Evolutionary conservation across 805 yeast species (phyloP), one percentile per base, ranked within the genome.

Genomic region (Saccharomycopsis capsularis): DNA sequence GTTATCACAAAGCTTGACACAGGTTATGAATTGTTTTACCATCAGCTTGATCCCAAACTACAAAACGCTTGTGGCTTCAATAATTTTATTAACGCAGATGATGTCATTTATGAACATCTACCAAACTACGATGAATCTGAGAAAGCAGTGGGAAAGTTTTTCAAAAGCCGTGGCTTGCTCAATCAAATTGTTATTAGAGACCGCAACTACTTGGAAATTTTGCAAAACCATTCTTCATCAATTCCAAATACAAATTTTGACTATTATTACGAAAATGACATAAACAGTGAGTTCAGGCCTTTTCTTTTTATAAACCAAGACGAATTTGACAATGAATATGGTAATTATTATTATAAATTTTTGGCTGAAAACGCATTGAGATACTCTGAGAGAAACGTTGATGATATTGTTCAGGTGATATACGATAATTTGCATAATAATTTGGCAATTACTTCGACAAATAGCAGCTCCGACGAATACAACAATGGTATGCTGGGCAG

Each of bases 291-390:
- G 25, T 52, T 41, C 32, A 24, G 55, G 24, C 55, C 55, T 13
- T 52, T 52, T 43, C 13, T 52, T 21, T 52, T 52, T 34, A 41
- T 52, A 2, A 42, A 34, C 15, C 21, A 37, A 34, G 49, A 51
- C 13, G 40, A 43, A 7, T 46, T 27, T 18, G 34, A 46, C 7
- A 25, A 16, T 11, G 42, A 40, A 11, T 51, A 51, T 38, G 56
- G 56, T 3, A 48, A 51, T 19, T 53, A 53, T 25, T 53, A 53
- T 39, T 53, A 53, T 30, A 48, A 47, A 38, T 53, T 53, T 42
- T 37, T 53, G n/a, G 54, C 55, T 6, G 54, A 51, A 37, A 51
- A 51, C 38, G 54, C 55, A 4, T 16, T 53, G 41, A 27, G 52
- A 18, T 53, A 53, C 37, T 45, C 54, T 1, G 51, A 53, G 30